A percentile compares a stretch with the other conserved stretches of the same genome.
Evolutionary conservation across 371 early-diverging fungal genomes (phyloP).

Genomic region (Syncephalastrum monosporum): DNA sequence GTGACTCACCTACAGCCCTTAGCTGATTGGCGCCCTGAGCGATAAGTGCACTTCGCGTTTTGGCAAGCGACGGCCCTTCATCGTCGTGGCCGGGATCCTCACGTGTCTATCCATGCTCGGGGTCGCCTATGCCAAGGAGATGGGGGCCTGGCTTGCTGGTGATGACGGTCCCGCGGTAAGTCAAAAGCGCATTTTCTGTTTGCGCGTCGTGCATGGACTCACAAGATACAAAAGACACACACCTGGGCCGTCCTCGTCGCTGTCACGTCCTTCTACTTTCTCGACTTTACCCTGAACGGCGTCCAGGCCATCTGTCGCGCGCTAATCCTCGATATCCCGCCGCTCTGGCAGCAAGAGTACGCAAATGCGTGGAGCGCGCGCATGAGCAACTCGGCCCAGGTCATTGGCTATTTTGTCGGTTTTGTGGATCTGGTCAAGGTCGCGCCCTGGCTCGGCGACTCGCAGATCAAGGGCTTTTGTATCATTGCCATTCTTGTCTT

Average conservation of each 20-base stretch:
- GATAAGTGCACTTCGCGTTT: conserved; percentile 57
- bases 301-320: conserved; percentile 72
- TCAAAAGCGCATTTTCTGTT: too few relatives aligned
- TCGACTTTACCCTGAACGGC: conserved; percentile 82
- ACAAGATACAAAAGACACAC: conserved; percentile 23
- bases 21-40: conserved; percentile 57
- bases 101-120: conserved; percentile 61
- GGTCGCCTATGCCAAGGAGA: conserved; percentile 66
- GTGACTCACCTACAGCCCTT: too few relatives aligned
- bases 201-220: background rate
- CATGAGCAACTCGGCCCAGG: conserved; percentile 73
- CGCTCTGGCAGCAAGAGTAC: conserved; percentile 65
- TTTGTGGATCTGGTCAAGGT: conserved; percentile 61
- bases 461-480: conserved; percentile 70
- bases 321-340: conserved; percentile 73
- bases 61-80: conserved; percentile 65
- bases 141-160: conserved; percentile 3
- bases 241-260: conserved; percentile 36
- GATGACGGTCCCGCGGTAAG: conserved; percentile 29
- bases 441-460: conserved; percentile 61
- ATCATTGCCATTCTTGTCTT: conserved; percentile 61
- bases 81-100: conserved; percentile 56
- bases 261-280: conserved; percentile 68
- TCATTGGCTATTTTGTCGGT: conserved; percentile 71
- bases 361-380: conserved; percentile 77